Conservation (phyloP, 2,329 filamentous ascomycete genomes). For the Cladosporium sp. region DNA sequence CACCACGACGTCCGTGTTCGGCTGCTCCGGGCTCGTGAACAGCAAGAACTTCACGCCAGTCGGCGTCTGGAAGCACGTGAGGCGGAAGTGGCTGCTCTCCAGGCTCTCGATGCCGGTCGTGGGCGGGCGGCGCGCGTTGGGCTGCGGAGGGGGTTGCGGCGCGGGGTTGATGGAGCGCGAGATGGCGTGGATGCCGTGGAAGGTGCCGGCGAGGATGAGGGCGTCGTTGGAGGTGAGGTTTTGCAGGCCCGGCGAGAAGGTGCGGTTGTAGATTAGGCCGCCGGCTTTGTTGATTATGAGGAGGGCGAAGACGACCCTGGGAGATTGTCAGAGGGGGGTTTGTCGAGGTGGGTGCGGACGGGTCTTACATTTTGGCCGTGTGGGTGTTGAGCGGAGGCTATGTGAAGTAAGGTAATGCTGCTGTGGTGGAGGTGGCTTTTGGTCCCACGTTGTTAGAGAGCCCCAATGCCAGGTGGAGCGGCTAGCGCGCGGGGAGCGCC, state of each 20-base stretch:
- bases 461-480: too few species aligned
- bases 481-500: too few species aligned
- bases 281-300: constrained; percentile 98
- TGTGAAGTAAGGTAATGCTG: background rate
- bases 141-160: constrained; percentile 28
- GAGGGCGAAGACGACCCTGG: constrained; percentile 87
- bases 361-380: constrained; percentile 1
- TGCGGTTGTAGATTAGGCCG: constrained; percentile 90
- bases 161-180: constrained; percentile 46
- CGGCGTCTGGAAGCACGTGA: constrained; percentile 92
- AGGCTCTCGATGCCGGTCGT: constrained; percentile 82
- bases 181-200: constrained; percentile 73
- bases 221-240: constrained; percentile 94
- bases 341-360: background rate
- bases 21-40: constrained; percentile 85
- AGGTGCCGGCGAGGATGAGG: constrained; percentile 91
- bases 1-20: constrained; percentile 78
- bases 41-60: constrained; percentile 94
- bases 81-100: constrained; percentile 86
- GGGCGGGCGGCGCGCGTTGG: constrained; percentile 41
- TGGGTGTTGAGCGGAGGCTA: background rate
- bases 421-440: too few species aligned
- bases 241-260: constrained; percentile 80
- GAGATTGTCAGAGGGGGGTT: background rate
- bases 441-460: too few species aligned